phyloP scores from a whole-genome alignment of 2,329 filamentous ascomycete species.

The Hansfordia pulvinata region DNA sequence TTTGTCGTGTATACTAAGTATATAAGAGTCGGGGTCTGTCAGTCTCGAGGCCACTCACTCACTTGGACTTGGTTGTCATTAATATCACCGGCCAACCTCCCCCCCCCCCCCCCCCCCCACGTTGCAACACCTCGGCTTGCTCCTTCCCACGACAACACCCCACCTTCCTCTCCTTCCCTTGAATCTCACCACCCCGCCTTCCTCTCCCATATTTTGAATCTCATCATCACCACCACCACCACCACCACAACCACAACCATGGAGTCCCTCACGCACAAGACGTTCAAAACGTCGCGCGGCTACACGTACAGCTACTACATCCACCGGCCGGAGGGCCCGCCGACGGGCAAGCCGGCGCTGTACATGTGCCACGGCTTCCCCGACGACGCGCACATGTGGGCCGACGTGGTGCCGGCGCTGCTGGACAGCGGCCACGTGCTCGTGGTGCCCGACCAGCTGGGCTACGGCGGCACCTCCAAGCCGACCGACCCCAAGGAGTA shows the following conservation, averaged over 20 bases:
- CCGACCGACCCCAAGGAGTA: slow-evolving; percentile 22
- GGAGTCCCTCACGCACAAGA: slow-evolving; percentile 14
- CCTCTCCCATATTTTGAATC: too few species aligned
- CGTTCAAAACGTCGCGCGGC: slow-evolving; percentile 13
- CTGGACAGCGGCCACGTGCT: slow-evolving; percentile 17
- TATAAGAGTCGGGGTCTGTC: too few species aligned
- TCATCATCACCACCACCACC: too few species aligned
- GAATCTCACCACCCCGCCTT: too few species aligned
- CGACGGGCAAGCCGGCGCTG: slow-evolving; percentile 16
- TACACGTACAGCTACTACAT: slow-evolving; percentile 27
- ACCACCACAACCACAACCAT: slow-evolving; percentile 7
- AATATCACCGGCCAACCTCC: too few species aligned
- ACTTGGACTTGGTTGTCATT: too few species aligned
- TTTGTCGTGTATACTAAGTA: too few species aligned
- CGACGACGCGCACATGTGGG: slow-evolving; percentile 29
- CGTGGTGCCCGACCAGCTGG: slow-evolving; percentile 21
- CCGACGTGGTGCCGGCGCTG: slow-evolving; percentile 16
- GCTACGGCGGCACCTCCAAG: slow-evolving; percentile 24
- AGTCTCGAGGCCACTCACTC: too few species aligned
- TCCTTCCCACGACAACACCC: too few species aligned
- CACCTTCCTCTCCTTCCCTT: too few species aligned
- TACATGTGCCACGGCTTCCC: slow-evolving; percentile 36
- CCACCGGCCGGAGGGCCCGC: slow-evolving; percentile 11
- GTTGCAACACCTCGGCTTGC: too few species aligned
- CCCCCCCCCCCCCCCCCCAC: too few species aligned